These are phyloP conservation scores for Cucurbita pepo DNA, from an alignment of 306 rosid species.

Conservation along the genomic window DNA sequence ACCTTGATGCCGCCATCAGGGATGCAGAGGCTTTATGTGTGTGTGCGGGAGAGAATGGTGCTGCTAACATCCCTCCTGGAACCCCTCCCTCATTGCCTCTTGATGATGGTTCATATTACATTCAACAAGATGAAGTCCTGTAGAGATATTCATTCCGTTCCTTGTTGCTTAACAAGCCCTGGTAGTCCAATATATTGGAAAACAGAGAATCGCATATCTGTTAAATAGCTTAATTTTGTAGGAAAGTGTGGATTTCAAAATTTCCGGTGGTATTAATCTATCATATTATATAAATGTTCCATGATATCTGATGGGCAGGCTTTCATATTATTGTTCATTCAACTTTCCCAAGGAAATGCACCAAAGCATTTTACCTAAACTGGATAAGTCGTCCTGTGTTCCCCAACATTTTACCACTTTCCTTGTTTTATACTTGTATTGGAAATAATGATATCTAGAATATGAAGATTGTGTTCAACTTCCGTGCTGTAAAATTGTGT, in stretches of 20 bases:
- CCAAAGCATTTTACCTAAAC: background rate
- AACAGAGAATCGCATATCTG: background rate
- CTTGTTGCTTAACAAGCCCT: background rate
- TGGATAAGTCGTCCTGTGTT: background rate
- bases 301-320: background rate
- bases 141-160: background rate
- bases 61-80: conserved; percentile 90
- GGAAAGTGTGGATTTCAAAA: background rate
- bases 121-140: conserved; percentile 45
- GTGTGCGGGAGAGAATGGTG: conserved; percentile 90
- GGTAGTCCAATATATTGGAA: background rate
- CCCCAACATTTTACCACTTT: background rate
- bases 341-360: background rate
- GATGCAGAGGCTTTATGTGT: conserved; percentile 86
- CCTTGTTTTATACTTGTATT: background rate
- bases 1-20: conserved; percentile 60
- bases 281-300: background rate
- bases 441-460: background rate
- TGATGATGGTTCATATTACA: conserved; percentile 43
- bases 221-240: background rate
- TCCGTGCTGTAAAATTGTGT: background rate
- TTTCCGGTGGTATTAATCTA: background rate
- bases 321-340: background rate
- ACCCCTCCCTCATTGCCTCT: conserved; percentile 89
- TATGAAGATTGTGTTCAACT: background rate